A percentile compares a stretch with the other conserved stretches of the same genome.
These are phyloP conservation scores for Fragaria ananassa DNA, from an alignment of 306 rosid genomes.

Conservation along the genomic window DNA sequence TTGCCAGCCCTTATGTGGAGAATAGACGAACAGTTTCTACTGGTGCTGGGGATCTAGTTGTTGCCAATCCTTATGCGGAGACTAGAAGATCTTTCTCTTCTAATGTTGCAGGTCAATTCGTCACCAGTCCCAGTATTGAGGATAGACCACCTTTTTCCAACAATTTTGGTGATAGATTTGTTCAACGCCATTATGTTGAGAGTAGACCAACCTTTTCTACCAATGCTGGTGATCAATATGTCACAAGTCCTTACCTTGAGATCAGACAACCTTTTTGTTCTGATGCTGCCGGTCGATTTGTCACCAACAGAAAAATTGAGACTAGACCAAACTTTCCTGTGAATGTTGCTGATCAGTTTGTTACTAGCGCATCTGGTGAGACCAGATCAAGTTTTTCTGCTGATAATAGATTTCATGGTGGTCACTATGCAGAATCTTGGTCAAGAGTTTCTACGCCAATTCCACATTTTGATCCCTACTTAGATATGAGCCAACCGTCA, in stretches of 20 bases:
- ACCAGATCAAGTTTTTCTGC: slow-evolving; percentile 30
- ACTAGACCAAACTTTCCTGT: slow-evolving; percentile 15
- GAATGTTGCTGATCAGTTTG: slow-evolving; percentile 28
- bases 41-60: slow-evolving; percentile 32
- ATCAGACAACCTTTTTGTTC: slow-evolving; percentile 24
- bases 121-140: slow-evolving; percentile 27
- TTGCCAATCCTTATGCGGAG: neutral
- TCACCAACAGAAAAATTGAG: neutral
- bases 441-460: slow-evolving; percentile 35
- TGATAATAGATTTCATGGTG: slow-evolving; percentile 33
- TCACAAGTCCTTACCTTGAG: slow-evolving; percentile 27
- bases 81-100: slow-evolving; percentile 13
- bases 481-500: slow-evolving; percentile 33
- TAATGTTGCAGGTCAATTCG: slow-evolving; percentile 27
- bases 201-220: slow-evolving; percentile 4
- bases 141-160: slow-evolving; percentile 23
- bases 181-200: neutral
- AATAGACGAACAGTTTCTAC: slow-evolving; percentile 25
- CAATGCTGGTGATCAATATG: slow-evolving; percentile 27
- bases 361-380: slow-evolving; percentile 26
- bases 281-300: slow-evolving; percentile 33
- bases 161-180: slow-evolving; percentile 30
- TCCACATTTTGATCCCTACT: slow-evolving; percentile 38
- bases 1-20: slow-evolving; percentile 29
- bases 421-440: slow-evolving; percentile 34